Evolutionary conservation across 305 asterid genomes (phyloP).

Genomic region (Plantago rigida): DNA sequence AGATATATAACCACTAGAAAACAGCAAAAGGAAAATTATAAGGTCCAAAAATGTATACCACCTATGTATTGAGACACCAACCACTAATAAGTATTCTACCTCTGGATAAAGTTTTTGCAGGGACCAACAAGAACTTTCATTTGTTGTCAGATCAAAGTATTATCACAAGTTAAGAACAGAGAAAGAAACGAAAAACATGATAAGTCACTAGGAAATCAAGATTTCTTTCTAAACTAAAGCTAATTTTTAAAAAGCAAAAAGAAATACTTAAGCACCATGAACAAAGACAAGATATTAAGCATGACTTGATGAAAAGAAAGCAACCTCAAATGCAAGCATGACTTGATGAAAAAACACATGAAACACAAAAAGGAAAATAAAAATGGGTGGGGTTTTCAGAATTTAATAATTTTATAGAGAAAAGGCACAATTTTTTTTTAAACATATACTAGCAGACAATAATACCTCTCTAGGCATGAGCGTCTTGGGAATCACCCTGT

Average conservation of each 20-base stretch:
- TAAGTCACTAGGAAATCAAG: constrained; percentile 2
- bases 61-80: constrained; percentile 27
- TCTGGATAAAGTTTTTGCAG: constrained; percentile 41
- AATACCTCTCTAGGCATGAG: constrained; percentile 98
- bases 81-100: constrained; percentile 28
- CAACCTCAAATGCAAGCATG: not conserved
- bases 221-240: not conserved
- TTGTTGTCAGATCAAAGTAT: constrained; percentile 16
- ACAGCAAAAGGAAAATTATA: constrained; percentile 32
- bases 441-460: constrained; percentile 31
- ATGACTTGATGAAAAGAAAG: not conserved
- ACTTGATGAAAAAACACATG: not conserved
- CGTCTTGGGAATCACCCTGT: constrained; percentile 99
- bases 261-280: not conserved
- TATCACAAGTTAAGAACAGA: constrained; percentile 14
- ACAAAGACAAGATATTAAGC: constrained; percentile 4
- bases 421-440: constrained; percentile 33
- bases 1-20: constrained; percentile 21
- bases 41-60: constrained; percentile 26
- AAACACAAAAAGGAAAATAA: not conserved
- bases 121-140: constrained; percentile 27
- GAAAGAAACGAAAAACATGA: constrained; percentile 1
- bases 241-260: not conserved
- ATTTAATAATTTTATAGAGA: constrained; percentile 18
- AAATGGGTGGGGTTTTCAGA: constrained; percentile 23